A percentile compares a stretch with the other conserved stretches of the same genome.
Evolutionary conservation across 2,329 filamentous ascomycete species (phyloP).

Genomic region (Pyrenochaeta sp.): DNA sequence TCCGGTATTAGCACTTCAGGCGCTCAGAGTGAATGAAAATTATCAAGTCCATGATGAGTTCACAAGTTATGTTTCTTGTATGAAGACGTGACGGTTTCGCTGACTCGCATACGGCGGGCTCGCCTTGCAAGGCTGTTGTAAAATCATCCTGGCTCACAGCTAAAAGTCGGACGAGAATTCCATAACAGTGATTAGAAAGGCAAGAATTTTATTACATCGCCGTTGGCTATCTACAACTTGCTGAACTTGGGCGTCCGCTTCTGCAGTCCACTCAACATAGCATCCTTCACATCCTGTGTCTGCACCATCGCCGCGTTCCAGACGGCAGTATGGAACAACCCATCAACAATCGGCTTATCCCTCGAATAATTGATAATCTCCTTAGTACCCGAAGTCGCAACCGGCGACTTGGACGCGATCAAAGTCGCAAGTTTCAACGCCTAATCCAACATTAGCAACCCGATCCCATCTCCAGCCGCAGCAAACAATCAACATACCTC

Average conservation of each 20-base stretch:
- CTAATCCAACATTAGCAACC: constrained; percentile 1
- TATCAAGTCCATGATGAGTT: constrained; percentile 47
- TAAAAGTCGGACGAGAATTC: too few species aligned
- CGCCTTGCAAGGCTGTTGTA: too few species aligned
- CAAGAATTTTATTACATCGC: too few species aligned
- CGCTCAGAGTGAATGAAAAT: constrained; percentile 54
- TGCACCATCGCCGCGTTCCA: constrained; percentile 90
- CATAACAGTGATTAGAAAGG: too few species aligned
- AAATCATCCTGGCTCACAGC: too few species aligned
- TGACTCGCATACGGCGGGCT: too few species aligned
- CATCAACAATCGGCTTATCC: constrained; percentile 79
- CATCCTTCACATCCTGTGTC: constrained; percentile 76
- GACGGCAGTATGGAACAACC: constrained; percentile 80
- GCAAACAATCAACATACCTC: constrained; percentile 38
- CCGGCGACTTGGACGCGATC: constrained; percentile 82
- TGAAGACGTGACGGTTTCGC: too few species aligned
- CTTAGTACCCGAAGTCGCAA: constrained; percentile 88
- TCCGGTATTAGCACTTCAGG: constrained; percentile 52
- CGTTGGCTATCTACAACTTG: constrained; percentile 73
- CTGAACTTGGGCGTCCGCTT: constrained; percentile 83
- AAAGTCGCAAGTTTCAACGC: constrained; percentile 69
- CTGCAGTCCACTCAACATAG: constrained; percentile 77
- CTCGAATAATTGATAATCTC: constrained; percentile 82
- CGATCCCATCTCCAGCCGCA: not conserved
- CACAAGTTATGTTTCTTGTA: too few species aligned